phyloP scores from a whole-genome alignment of 495 filamentous ascomycete genomes.

The Arthonia radiata region DNA sequence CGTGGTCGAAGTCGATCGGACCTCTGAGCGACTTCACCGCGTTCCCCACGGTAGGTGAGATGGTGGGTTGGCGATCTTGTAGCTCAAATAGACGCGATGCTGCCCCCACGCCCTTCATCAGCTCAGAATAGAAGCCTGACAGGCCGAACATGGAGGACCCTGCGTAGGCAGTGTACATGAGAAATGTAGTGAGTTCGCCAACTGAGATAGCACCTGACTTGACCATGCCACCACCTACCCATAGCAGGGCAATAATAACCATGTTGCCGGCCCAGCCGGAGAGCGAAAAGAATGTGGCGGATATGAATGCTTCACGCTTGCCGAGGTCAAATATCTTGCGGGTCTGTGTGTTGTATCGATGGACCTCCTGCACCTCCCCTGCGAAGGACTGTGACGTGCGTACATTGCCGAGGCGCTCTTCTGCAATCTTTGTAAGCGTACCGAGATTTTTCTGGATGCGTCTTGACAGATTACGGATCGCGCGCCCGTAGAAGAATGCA shows the following conservation, averaged over 20 bases:
- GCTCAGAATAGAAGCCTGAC: slow-evolving; percentile 86
- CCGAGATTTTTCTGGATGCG: slow-evolving; percentile 84
- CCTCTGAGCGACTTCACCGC: slow-evolving; percentile 64
- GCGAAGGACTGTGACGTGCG: slow-evolving; percentile 89
- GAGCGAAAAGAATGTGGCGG: slow-evolving; percentile 61
- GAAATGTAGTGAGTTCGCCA: slow-evolving; percentile 84
- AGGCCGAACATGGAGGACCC: slow-evolving; percentile 78
- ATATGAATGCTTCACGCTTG: slow-evolving; percentile 59
- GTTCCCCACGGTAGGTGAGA: slow-evolving; percentile 54
- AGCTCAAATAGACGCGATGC: slow-evolving; percentile 87
- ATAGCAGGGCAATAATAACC: slow-evolving; percentile 79
- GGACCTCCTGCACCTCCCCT: slow-evolving; percentile 72
- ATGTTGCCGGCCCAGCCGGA: slow-evolving; percentile 83
- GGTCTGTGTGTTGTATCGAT: slow-evolving; percentile 74
- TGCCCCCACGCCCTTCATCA: slow-evolving; percentile 96
- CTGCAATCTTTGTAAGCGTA: slow-evolving; percentile 80
- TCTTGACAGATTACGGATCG: slow-evolving; percentile 65
- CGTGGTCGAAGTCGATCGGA: slow-evolving; percentile 60
- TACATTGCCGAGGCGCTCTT: slow-evolving; percentile 86
- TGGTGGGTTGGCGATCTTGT: slow-evolving; percentile 73
- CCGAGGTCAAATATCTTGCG: slow-evolving; percentile 79
- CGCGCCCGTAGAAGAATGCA: slow-evolving; percentile 72
- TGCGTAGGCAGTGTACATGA: slow-evolving; percentile 94
- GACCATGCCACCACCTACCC: slow-evolving; percentile 76
- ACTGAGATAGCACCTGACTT: slow-evolving; percentile 62